Conservation (phyloP, 1,139 yeast genomes). For the Yamadazyma triangularis region DNA sequence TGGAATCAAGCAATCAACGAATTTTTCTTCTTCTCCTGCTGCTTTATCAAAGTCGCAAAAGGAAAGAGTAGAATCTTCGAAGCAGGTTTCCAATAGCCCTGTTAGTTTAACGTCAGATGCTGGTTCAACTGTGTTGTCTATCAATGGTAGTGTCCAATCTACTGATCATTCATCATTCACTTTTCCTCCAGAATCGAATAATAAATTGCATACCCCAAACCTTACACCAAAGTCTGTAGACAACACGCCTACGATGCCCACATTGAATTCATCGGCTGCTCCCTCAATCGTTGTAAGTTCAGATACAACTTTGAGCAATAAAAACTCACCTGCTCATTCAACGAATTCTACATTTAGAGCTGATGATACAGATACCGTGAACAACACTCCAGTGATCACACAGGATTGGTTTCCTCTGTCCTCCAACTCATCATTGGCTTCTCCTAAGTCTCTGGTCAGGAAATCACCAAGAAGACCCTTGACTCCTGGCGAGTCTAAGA, state of each 20-base stretch:
- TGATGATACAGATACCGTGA: conserved; percentile 11
- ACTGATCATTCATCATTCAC: conserved; percentile 30
- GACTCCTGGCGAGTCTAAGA: conserved; percentile 26
- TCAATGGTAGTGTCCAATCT: conserved; percentile 27
- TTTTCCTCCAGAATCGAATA: conserved; percentile 13
- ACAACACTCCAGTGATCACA: conserved; percentile 7
- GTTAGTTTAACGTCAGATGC: conserved; percentile 24
- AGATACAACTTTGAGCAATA: conserved; percentile 10
- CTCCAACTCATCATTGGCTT: conserved; percentile 1
- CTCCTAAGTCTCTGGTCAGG: conserved; percentile 1
- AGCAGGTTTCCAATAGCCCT: conserved; percentile 22
- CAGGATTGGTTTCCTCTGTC: conserved; percentile 1
- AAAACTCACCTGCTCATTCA: conserved; percentile 15
- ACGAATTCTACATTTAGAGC: conserved; percentile 17
- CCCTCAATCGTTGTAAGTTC: conserved; percentile 22
- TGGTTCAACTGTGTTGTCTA: conserved; percentile 26
- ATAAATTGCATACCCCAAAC: too few species aligned
- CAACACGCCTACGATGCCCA: neutral
- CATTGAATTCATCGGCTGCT: conserved; percentile 4
- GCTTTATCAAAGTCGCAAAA: neutral
- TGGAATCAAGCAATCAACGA: neutral
- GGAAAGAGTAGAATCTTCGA: conserved; percentile 2
- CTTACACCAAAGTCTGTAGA: neutral
- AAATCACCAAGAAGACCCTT: conserved; percentile 22
- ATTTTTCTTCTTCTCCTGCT: neutral